These are phyloP conservation scores for Megacollybia marginata DNA, from an alignment of 768 basidiomycete species.

Conservation along the genomic window DNA sequence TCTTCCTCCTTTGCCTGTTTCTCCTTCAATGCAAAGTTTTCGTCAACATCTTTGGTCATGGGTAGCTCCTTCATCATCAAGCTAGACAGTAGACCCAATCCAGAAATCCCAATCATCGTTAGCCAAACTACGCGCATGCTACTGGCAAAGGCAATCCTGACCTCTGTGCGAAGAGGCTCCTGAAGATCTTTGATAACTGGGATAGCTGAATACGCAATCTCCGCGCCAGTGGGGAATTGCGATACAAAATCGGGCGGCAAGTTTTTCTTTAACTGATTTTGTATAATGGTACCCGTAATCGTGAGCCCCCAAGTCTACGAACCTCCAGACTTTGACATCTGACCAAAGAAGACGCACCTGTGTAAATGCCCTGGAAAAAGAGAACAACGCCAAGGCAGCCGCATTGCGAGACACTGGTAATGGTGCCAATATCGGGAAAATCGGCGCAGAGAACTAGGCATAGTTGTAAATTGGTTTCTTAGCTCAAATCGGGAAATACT, in stretches of 20 bases:
- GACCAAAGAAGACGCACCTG: conserved; percentile 10
- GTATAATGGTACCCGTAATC: conserved; percentile 23
- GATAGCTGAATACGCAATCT: conserved; percentile 19
- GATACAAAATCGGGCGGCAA: conserved; percentile 12
- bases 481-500: too few species aligned
- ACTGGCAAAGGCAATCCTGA: conserved; percentile 6
- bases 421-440: conserved; percentile 11
- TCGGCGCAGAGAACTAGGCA: conserved; percentile 1
- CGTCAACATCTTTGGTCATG: not conserved
- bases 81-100: conserved; percentile 12
- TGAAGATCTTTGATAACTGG: conserved; percentile 14
- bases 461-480: too few species aligned
- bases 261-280: conserved; percentile 26
- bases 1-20: too few species aligned
- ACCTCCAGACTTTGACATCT: too few species aligned
- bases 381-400: conserved; percentile 28
- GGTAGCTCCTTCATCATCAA: not conserved
- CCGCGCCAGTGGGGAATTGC: conserved; percentile 5
- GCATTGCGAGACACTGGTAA: conserved; percentile 20
- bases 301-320: conserved; percentile 23
- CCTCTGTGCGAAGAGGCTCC: conserved; percentile 6
- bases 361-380: conserved; percentile 13
- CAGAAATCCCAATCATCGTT: conserved; percentile 8
- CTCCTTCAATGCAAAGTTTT: too few species aligned
- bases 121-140: conserved; percentile 10